phyloP scores from a whole-genome alignment of 495 filamentous ascomycete species.

The Neurospora sp. region DNA sequence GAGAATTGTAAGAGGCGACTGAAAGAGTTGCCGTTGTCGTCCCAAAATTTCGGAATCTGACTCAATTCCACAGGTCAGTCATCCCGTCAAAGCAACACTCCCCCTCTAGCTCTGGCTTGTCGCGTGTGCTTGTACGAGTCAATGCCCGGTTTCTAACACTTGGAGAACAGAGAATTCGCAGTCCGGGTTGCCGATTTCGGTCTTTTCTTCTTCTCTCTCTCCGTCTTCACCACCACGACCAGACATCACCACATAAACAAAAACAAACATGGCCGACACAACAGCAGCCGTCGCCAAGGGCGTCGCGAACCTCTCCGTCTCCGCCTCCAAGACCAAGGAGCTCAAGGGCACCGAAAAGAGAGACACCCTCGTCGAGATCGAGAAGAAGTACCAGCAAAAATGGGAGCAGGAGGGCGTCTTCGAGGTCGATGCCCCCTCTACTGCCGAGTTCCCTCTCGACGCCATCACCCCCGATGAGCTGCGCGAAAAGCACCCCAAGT shows the following conservation, averaged over 20 bases:
- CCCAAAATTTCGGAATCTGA: conserved; percentile 1
- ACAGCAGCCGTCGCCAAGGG: conserved; percentile 25
- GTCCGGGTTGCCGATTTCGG: background rate
- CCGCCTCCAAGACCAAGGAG: conserved; percentile 41
- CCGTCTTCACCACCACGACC: background rate
- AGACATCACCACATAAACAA: background rate
- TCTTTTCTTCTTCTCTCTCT: background rate
- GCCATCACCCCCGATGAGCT: conserved; percentile 61
- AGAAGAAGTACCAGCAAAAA: conserved; percentile 84
- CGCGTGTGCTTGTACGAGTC: background rate
- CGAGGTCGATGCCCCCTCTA: conserved; percentile 72
- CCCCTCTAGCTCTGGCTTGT: background rate
- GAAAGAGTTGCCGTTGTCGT: background rate
- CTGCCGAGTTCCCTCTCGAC: conserved; percentile 60
- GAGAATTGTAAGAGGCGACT: background rate
- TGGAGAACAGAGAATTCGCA: background rate
- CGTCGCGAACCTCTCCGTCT: conserved; percentile 23
- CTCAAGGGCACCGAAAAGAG: conserved; percentile 73
- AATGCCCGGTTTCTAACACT: background rate
- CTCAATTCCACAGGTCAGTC: background rate
- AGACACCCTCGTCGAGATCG: conserved; percentile 74
- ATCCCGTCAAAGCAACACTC: background rate
- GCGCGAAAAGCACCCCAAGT: conserved; percentile 76
- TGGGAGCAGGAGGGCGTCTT: conserved; percentile 76
- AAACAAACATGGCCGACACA: conserved; percentile 25